Conservation (phyloP, 2,329 filamentous ascomycete species). For the Aspergillus tamarii region DNA sequence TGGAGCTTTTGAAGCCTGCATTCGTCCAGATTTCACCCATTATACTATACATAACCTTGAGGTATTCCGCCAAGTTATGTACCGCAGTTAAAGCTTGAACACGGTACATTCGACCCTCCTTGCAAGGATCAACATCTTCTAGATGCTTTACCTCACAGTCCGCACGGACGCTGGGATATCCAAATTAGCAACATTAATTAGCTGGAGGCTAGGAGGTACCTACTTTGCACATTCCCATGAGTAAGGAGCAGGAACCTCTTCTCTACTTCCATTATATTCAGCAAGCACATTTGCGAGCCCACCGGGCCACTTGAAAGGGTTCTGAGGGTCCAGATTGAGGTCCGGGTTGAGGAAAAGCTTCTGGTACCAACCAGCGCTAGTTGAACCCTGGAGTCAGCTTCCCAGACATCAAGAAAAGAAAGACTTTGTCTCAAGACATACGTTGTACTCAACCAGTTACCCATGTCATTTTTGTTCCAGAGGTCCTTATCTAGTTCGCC, state of each 20-base stretch:
- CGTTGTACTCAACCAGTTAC: not conserved
- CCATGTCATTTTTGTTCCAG: not conserved
- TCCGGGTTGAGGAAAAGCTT: not conserved
- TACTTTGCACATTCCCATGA: not conserved
- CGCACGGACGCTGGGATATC: not conserved
- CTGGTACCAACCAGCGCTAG: conserved; percentile 2
- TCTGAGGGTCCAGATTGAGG: not conserved
- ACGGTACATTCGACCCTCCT: not conserved
- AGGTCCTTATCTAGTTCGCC: not conserved
- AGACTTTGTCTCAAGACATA: not conserved
- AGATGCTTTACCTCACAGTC: not conserved
- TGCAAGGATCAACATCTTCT: not conserved
- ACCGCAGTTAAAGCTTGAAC: not conserved
- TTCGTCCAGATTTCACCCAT: not conserved
- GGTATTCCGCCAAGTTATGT: not conserved
- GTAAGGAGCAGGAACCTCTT: not conserved
- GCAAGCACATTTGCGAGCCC: not conserved
- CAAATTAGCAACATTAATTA: not conserved
- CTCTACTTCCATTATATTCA: not conserved
- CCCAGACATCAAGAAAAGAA: not conserved
- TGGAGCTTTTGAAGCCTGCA: not conserved
- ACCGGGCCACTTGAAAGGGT: not conserved
- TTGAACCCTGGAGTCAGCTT: not conserved
- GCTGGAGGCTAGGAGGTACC: not conserved
- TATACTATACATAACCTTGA: not conserved